Evolutionary conservation across 257 asterid genomes (phyloP).

Genomic region (Schizonepeta tenuifolia): DNA sequence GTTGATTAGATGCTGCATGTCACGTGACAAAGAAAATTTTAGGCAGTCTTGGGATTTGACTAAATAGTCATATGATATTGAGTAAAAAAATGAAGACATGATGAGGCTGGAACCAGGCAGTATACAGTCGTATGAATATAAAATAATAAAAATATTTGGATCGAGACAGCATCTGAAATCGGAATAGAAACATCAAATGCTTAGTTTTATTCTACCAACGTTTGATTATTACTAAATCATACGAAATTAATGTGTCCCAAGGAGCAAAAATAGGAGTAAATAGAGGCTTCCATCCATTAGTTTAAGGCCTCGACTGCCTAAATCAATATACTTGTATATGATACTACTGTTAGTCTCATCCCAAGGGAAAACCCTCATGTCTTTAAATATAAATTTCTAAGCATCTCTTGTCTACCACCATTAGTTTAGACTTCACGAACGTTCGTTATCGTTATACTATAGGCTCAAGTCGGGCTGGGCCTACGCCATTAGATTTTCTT

Average conservation of each 20-base stretch:
- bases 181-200: constrained; percentile 88
- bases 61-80: constrained; percentile 36
- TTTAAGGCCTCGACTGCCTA: constrained; percentile 46
- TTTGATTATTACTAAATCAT: constrained; percentile 52
- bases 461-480: not conserved
- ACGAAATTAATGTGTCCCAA: constrained; percentile 84
- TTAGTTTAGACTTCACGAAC: constrained; percentile 30
- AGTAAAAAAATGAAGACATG: constrained; percentile 49
- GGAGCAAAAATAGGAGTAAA: constrained; percentile 51
- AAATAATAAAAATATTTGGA: not conserved
- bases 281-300: constrained; percentile 65
- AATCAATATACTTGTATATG: not conserved
- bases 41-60: constrained; percentile 52
- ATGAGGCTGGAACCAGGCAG: constrained; percentile 64
- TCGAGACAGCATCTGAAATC: constrained; percentile 62
- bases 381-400: constrained; percentile 30
- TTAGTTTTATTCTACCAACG: constrained; percentile 52
- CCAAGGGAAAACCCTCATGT: not conserved
- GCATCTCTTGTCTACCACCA: constrained; percentile 49
- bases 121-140: constrained; percentile 37
- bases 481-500: not conserved
- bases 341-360: constrained; percentile 42
- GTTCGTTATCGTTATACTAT: too few relatives aligned
- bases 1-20: constrained; percentile 34
- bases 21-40: constrained; percentile 63